Conservation (phyloP, 208 protist genomes). For the Wallacemonas collosoma region DNA sequence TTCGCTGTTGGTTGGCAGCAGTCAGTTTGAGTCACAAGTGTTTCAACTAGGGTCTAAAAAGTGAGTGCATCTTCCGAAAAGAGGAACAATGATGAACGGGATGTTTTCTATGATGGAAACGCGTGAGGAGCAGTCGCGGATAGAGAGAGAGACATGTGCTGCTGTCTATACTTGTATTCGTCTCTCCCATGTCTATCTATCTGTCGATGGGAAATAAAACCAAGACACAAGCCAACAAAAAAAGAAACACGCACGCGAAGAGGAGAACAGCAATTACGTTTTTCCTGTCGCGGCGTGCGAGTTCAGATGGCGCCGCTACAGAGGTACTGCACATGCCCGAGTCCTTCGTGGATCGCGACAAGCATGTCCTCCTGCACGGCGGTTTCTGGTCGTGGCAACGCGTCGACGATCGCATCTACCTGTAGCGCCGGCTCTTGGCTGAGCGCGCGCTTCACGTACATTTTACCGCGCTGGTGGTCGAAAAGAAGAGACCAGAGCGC, state of each 20-base stretch:
- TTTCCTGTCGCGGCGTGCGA: not conserved
- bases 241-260: not conserved
- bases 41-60: not conserved
- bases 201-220: conserved; percentile 6
- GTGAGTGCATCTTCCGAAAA: not conserved
- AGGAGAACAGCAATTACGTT: not conserved
- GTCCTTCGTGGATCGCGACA: conserved; percentile 23
- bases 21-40: too few relatives aligned
- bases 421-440: conserved; percentile 30
- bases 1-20: too few relatives aligned
- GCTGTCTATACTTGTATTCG: conserved; percentile 1
- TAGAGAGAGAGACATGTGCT: not conserved
- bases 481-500: conserved; percentile 60
- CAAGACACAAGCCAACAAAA: conserved; percentile 4
- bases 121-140: too few relatives aligned
- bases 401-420: conserved; percentile 6
- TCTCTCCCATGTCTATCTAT: not conserved
- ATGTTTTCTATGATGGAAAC: too few relatives aligned
- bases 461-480: conserved; percentile 49
- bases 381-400: not conserved
- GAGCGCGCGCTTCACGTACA: conserved; percentile 38
- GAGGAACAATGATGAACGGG: not conserved
- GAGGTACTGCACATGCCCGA: conserved; percentile 18
- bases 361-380: conserved; percentile 6
- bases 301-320: not conserved